Evolutionary conservation across 345 rosid species (phyloP).

Genomic region (Eucalyptus pauciflora): DNA sequence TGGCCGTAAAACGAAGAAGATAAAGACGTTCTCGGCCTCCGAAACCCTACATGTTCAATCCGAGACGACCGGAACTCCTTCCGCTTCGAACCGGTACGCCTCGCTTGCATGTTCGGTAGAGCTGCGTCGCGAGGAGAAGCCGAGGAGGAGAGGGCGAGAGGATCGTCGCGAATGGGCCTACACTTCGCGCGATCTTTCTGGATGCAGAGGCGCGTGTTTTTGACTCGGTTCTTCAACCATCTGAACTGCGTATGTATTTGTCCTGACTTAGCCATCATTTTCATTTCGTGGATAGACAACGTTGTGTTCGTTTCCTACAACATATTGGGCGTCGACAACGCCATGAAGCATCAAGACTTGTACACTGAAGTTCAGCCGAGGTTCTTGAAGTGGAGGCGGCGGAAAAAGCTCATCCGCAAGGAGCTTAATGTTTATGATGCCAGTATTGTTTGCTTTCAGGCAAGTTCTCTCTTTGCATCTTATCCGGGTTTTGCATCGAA

Average conservation of each 20-base stretch:
- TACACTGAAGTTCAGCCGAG: slow-evolving; percentile 22
- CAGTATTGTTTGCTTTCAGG: slow-evolving; percentile 69
- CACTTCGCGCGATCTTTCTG: slow-evolving; percentile 15
- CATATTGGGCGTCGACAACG: slow-evolving; percentile 64
- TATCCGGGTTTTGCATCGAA: background rate
- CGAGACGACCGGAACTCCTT: background rate
- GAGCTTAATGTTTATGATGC: slow-evolving; percentile 54
- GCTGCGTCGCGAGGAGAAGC: background rate
- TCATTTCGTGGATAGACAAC: slow-evolving; percentile 24
- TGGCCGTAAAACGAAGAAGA: background rate
- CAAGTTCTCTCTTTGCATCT: slow-evolving; percentile 4
- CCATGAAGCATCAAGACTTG: slow-evolving; percentile 52
- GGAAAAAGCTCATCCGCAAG: slow-evolving; percentile 46
- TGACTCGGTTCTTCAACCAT: background rate
- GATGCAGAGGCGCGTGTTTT: slow-evolving; percentile 5
- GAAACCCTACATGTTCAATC: slow-evolving; percentile 1
- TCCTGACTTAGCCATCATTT: background rate
- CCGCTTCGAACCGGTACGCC: slow-evolving; percentile 2
- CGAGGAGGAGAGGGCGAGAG: background rate
- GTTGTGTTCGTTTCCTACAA: slow-evolving; percentile 62
- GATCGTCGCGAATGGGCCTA: slow-evolving; percentile 22
- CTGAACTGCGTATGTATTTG: background rate
- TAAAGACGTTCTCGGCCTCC: background rate
- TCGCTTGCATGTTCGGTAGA: background rate
- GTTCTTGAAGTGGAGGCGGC: slow-evolving; percentile 47